Base-by-base conservation (phyloP, 108 stramenopile genomes). In the Craspedostauros australis region DNA sequence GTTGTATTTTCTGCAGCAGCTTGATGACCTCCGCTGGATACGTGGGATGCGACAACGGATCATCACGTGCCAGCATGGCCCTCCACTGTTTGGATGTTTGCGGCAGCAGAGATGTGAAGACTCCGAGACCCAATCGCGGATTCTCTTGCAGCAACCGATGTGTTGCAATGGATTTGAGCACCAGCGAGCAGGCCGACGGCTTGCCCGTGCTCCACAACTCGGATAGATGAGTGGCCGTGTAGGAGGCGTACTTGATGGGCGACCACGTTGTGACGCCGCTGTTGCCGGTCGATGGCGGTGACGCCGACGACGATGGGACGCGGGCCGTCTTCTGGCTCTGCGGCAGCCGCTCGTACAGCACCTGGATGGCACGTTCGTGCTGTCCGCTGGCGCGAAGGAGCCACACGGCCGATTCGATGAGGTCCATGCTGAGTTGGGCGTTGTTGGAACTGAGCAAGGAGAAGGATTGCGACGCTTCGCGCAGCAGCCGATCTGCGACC, bases 241-340 rank as follows among this genome's bases (percentile, higher is more conserved):
- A 91, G n/a, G 82, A 82, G 20, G 88, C 93, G 50, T 80, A 94
- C 37, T 90, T 90, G 52, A 90, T 82, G 44, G 80, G 77, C 1
- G 88, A 86, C 93, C 93, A 94, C n/a, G n/a, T n/a, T n/a, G n/a
- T n/a, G n/a, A 52, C 62, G 4, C 71, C 72, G n/a, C 39, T 28
- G n/a, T n/a, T n/a, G n/a, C n/a, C n/a, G n/a, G n/a, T n/a, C n/a
- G n/a, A n/a, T n/a, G n/a, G n/a, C 16, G 36, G 28, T 11, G 19
- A 41, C 7, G 26, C 12, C 33, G 43, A 37, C 25, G 34, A 39
- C n/a, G 38, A 29, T 9, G 14, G 39, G 16, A 43, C 38, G 16
- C 41, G 27, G 0, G 59, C 52, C 18, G 48, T 37, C 28, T 31
- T 24, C 23, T 62, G 64, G 30, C 48, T 52, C 15, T 65, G 63